phyloP scores from a whole-genome alignment of 1,284 basidiomycete genomes.

The Leccinum pachyderme region DNA sequence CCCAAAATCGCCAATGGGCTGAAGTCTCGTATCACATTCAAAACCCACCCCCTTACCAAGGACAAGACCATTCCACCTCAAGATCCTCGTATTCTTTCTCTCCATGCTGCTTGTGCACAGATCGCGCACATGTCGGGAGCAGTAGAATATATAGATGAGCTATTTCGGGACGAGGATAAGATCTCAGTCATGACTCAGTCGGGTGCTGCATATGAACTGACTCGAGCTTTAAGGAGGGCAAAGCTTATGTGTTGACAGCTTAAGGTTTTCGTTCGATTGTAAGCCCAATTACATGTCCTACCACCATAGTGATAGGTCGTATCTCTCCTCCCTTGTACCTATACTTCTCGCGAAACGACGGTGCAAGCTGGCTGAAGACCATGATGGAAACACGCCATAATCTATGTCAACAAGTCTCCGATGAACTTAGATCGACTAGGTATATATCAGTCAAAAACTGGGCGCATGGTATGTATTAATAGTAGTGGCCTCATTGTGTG shows the following conservation, averaged over 20 bases:
- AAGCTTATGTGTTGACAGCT: background rate
- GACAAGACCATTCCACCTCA: background rate
- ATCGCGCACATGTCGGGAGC: background rate
- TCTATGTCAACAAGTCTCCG: too few relatives aligned
- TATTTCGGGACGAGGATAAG: background rate
- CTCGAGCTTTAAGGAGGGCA: background rate
- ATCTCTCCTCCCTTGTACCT: too few relatives aligned
- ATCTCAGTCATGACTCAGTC: background rate
- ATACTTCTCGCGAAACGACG: too few relatives aligned
- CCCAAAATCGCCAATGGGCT: background rate
- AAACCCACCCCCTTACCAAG: background rate
- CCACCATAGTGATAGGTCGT: too few relatives aligned
- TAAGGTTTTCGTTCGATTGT: too few relatives aligned
- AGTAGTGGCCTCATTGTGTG: background rate
- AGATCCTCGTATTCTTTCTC: background rate
- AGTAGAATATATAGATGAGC: background rate
- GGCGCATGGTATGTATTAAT: background rate
- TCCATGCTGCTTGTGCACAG: background rate
- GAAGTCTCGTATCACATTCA: background rate
- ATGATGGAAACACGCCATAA: too few relatives aligned
- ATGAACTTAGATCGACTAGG: too few relatives aligned
- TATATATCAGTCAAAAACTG: too few relatives aligned
- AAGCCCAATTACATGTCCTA: too few relatives aligned
- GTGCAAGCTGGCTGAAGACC: too few relatives aligned
- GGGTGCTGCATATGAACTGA: background rate